Conservation (phyloP, 2,329 filamentous ascomycete species). For the Stromatinia cepivora region DNA sequence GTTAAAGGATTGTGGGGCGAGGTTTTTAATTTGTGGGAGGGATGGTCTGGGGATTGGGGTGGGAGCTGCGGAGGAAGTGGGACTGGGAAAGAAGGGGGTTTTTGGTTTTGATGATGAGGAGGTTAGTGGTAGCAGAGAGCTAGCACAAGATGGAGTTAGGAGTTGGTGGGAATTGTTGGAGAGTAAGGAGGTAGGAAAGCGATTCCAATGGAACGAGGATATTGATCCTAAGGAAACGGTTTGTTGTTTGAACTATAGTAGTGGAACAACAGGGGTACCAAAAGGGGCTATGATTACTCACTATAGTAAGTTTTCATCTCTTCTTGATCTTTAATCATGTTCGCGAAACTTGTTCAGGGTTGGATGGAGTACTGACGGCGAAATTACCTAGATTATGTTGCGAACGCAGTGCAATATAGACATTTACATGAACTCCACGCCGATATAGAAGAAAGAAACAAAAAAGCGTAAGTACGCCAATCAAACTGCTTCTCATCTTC, state of each 20-base stretch:
- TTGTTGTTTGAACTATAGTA: conserved; percentile 70
- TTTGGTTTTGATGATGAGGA: conserved; percentile 66
- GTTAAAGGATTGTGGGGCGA: conserved; percentile 68
- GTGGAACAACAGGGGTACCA: conserved; percentile 77
- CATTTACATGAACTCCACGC: conserved; percentile 56
- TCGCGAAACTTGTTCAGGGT: background rate
- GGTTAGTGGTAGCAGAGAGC: conserved; percentile 40
- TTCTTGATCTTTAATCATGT: background rate
- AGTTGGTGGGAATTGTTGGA: conserved; percentile 67
- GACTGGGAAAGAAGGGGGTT: conserved; percentile 55
- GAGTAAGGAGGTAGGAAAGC: conserved; percentile 50
- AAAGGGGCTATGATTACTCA: conserved; percentile 70
- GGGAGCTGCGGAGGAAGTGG: conserved; percentile 61
- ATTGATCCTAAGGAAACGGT: conserved; percentile 43
- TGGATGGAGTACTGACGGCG: background rate
- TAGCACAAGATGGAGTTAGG: conserved; percentile 46
- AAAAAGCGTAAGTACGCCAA: conserved; percentile 69
- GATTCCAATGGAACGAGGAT: conserved; percentile 59
- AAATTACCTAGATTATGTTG: conserved; percentile 29
- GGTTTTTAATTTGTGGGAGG: conserved; percentile 65
- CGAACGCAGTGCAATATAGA: conserved; percentile 47
- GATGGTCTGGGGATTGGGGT: conserved; percentile 61
- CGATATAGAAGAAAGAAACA: conserved; percentile 61
- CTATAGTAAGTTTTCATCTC: conserved; percentile 54
- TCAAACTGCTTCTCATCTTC: conserved; percentile 70